Percentiles rank a stretch among this genome's conserved stretches.
phyloP scores from a whole-genome alignment of 768 basidiomycete species.

The Mycena pura region DNA sequence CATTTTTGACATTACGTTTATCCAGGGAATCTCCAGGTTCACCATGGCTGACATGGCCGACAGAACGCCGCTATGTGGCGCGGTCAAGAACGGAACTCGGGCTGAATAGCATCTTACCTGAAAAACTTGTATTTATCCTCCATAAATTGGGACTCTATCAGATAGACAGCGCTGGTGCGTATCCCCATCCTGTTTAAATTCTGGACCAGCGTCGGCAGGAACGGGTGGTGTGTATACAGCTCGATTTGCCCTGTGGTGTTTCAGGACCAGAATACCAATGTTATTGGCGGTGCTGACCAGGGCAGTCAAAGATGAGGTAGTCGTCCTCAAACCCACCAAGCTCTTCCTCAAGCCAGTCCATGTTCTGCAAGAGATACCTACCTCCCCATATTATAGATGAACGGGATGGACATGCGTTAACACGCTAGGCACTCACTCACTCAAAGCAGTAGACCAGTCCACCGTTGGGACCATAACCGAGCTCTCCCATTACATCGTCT shows the following conservation, averaged over 20 bases:
- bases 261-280: conserved; percentile 13
- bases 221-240: conserved; percentile 97
- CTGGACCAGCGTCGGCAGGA: conserved; percentile 89
- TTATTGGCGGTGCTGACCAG: conserved; percentile 56
- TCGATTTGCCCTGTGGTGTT: conserved; percentile 86
- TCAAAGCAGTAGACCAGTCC: conserved; percentile 99
- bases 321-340: conserved; percentile 95
- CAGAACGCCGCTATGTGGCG: conserved; percentile 77
- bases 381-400: background rate
- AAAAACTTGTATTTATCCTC: conserved; percentile 99
- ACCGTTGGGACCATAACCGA: conserved; percentile 96
- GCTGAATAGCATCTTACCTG: conserved; percentile 52
- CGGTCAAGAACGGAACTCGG: conserved; percentile 4
- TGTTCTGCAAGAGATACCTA: conserved; percentile 95
- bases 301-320: conserved; percentile 92
- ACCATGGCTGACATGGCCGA: conserved; percentile 99
- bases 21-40: conserved; percentile 94
- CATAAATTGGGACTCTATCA: conserved; percentile 99
- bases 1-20: conserved; percentile 99
- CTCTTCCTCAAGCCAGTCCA: conserved; percentile 98
- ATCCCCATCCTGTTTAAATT: conserved; percentile 78
- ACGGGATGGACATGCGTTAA: background rate
- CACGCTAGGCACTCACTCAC: conserved; percentile 74
- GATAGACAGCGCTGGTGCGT: conserved; percentile 86
- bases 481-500: conserved; percentile 95